Evolutionary conservation across 2,329 filamentous ascomycete species (phyloP), one percentile per base, ranked within the genome.

Genomic region (Calonectria pseudoturangicola): DNA sequence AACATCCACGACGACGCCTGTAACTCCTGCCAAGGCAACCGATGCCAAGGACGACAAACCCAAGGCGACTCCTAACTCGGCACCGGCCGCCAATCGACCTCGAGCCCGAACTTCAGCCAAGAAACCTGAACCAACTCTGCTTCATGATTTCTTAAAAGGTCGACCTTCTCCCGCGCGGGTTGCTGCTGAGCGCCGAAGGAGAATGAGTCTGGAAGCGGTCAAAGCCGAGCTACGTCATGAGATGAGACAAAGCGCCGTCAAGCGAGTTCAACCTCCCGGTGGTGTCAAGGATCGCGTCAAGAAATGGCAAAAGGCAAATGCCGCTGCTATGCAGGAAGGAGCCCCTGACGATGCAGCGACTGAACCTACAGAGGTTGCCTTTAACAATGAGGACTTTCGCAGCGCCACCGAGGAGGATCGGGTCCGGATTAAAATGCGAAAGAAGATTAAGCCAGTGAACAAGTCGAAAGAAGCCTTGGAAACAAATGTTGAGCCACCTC

Each of bases 241-340:
- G 77, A 91, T 91, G 89, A 89, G 89, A 66, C 86, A 92, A 76
- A 90, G 86, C 8, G 84, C 88, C n/a, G 90, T 89, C 66, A 88
- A 84, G 81, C 91, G 86, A 83, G 87, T 91, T 77, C 92, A 86
- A 84, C 90, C 86, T 80, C 93, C 91, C 0, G 89, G 90, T 4
- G 90, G 90, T n/a, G 93, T 97, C 60, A 91, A 91, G 74, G 93
- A 94, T 76, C 92, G 95, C 79, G 94, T 98, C 66, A 93, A 92
- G 77, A 90, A 93, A 84, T 98, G 95, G 95, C 95, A 98, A 83
- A 93, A 93, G 80, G 88, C 92, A 76, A 95, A 93, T 79, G 93
- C 93, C 41, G 89, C 90, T 7, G 93, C 92, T 30, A 89, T 93
- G 84, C 85, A 80, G 4, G 84, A 84, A 2, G 88, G 86, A 2